Base-by-base conservation (phyloP, 2,329 filamentous ascomycete species). In the Aspergillus proliferans region DNA sequence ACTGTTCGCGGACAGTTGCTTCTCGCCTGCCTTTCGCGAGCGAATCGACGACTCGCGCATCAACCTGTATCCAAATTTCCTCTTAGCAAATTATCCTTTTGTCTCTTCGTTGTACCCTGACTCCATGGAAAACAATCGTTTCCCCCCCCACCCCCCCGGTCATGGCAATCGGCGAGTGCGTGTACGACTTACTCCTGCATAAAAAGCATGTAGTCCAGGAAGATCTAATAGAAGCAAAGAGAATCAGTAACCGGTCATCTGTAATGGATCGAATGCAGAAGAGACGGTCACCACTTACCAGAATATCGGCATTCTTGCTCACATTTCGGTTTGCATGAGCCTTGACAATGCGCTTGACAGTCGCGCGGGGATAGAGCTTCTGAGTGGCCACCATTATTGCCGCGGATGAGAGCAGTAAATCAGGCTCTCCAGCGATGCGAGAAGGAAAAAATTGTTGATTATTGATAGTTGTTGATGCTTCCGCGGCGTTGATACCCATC, bases 261-360 rank as follows among this genome's bases (percentile, higher is more conserved):
- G n/a, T 18, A 18, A n/a, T 12, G 14, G 7, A n/a, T 26, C 21
- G 22, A 45, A 33, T 45, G 30, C 44, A 22, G 18, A 15, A 44
- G 18, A 26, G 36, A 21, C 7, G 12, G 24, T 9, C 15, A 30
- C 42, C 36, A 60, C 80, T 52, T 71, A 94, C 88, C 72, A 92
- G 76, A 50, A 94, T 83, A 70, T 95, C 91, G 26, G 84, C 86
- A 69, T 93, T 91, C 70, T 89, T 93, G 74, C 85, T 88, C 54
- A 95, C 70, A 55, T 80, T 86, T 64, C 85, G 83, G 54, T 87
- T 86, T 7, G 88, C 86, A 68, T 95, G 89, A 15, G 88, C 89
- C 71, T 95, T 95, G 62, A 94, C 78, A 52, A 94, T 92, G 69
- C 90, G 91, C 70, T 90, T 93, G 59, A 95, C 77, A 0, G 88